A percentile compares a stretch with the other conserved stretches of the same genome.
Conservation (phyloP, 208 protist genomes). For the Leishmania turanica region DNA sequence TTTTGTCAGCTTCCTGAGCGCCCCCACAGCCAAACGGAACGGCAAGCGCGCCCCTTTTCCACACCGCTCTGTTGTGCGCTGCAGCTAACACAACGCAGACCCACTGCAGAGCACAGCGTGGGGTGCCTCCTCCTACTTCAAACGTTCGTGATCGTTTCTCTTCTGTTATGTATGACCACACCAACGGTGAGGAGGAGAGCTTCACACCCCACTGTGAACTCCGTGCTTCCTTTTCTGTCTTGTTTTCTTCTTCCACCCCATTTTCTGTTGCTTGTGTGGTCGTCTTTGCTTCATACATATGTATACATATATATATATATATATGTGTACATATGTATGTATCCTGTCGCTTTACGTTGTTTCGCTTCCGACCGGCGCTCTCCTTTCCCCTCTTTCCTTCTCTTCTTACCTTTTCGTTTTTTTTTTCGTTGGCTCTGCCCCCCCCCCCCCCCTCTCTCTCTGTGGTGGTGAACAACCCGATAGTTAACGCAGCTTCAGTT, state of each 20-base stretch:
- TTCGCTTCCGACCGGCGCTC: neutral
- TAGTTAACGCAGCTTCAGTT: neutral
- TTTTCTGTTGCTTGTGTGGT: neutral
- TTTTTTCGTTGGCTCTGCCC: neutral
- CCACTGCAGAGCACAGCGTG: neutral
- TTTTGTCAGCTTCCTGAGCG: neutral
- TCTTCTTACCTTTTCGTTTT: neutral
- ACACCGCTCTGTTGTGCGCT: neutral
- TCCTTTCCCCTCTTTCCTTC: slow-evolving; percentile 2
- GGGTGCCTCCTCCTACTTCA: neutral
- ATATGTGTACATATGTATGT: neutral
- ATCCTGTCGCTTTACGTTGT: neutral
- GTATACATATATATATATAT: neutral
- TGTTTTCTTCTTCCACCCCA: neutral
- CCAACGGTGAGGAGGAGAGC: neutral
- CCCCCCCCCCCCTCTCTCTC: neutral
- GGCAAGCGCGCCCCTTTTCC: neutral
- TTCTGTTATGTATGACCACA: neutral
- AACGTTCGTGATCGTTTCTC: neutral
- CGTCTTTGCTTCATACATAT: neutral
- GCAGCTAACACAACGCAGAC: neutral
- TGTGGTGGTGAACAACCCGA: neutral
- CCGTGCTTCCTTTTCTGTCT: neutral
- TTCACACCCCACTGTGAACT: neutral
- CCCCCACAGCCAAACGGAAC: neutral